Evolutionary conservation across 495 filamentous ascomycete genomes (phyloP), one percentile per base, ranked within the genome.

Genomic region (Pyrenopolyporus hunteri): DNA sequence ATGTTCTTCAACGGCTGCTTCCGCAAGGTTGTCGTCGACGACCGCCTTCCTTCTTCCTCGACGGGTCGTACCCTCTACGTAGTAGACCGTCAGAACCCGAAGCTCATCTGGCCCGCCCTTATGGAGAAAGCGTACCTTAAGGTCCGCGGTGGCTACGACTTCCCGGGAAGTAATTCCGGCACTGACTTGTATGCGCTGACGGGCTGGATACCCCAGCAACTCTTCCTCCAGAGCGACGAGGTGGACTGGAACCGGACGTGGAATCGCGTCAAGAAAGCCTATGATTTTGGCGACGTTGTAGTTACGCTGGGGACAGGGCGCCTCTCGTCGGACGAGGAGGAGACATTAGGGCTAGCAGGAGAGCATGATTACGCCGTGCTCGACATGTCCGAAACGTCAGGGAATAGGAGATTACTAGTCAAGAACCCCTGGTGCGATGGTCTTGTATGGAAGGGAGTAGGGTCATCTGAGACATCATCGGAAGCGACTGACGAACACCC

Each of bases 121-220:
- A 76, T 97, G 28, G 94, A 99, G 73, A 99, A 99, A 69, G 94
- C 94, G 2, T 99, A 98, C 59, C 77, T 99, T n/a, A 99, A 98
- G 75, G 83, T 98, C 6, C 84, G 92, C 16, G 95, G 95, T 26
- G 95, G 94, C 26, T 99, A 99, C 72, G 91, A 98, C 62, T 98
- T 99, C 63, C 94, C 94, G 1, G 94, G 94, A n/a, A 97, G 93
- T 66, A 97, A 99, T 70, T 97, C 93, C 2, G 92, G 90, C 1
- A 97, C 93, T 4, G 94, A 99, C 70, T 74, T 99, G 2, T 90
- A 90, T 78, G 86, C 93, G 9, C 72, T 99, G 43, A 95, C 89
- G 1, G 93, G 93, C 23, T 99, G 94, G 94, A 91, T 99, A 52
- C 94, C 94, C 0, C 93, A 99, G 72, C 94, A 99, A 66, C 74